These are phyloP conservation scores for Penicillium sp. DNA, from an alignment of 2,329 filamentous ascomycete species.

Conservation along the genomic window DNA sequence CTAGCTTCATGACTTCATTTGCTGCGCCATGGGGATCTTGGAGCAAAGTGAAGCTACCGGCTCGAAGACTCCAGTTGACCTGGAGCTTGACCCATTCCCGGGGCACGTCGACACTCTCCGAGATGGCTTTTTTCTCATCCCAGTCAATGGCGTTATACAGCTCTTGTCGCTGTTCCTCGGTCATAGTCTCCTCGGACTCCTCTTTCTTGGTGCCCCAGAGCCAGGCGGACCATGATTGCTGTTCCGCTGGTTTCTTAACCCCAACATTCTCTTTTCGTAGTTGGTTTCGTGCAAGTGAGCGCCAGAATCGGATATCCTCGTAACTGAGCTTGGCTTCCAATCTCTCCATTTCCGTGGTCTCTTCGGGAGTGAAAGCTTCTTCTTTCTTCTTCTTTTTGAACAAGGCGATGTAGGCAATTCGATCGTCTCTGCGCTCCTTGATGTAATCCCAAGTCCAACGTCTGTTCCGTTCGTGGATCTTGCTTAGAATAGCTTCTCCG, in stretches of 20 bases:
- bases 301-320: constrained; percentile 95
- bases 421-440: constrained; percentile 84
- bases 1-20: constrained; percentile 78
- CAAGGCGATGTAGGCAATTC: constrained; percentile 80
- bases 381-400: constrained; percentile 93
- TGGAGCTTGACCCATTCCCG: constrained; percentile 90
- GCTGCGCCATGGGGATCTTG: constrained; percentile 74
- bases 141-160: constrained; percentile 97
- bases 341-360: constrained; percentile 66
- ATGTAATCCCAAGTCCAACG: constrained; percentile 97
- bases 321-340: constrained; percentile 88
- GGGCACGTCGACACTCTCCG: constrained; percentile 83
- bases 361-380: constrained; percentile 62
- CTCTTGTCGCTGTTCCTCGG: constrained; percentile 92
- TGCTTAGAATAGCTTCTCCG: constrained; percentile 78
- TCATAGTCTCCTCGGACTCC: constrained; percentile 77
- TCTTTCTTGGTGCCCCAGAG: constrained; percentile 79
- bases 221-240: constrained; percentile 89
- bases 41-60: constrained; percentile 91
- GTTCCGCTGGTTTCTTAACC: constrained; percentile 66
- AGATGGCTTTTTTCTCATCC: constrained; percentile 88
- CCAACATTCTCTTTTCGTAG: constrained; percentile 91
- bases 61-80: constrained; percentile 86
- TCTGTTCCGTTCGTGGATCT: constrained; percentile 91
- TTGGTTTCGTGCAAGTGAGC: constrained; percentile 88